These are phyloP conservation scores for Turritis glabra DNA, from an alignment of 345 rosid species.

Conservation along the genomic window DNA sequence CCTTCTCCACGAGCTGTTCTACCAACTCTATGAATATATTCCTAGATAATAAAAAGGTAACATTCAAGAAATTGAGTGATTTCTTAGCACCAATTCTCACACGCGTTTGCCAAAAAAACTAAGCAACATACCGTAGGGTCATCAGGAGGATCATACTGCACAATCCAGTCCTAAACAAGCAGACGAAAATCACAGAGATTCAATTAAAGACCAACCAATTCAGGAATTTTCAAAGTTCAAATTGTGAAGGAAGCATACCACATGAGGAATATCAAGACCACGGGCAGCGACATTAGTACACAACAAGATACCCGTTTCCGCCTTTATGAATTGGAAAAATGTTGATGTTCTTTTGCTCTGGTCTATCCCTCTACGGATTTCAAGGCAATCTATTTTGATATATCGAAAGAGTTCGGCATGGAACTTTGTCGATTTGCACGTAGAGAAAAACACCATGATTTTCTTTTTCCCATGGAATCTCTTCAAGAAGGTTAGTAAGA, in stretches of 20 bases:
- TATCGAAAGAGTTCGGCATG: conserved; percentile 83
- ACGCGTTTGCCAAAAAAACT: neutral
- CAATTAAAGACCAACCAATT: neutral
- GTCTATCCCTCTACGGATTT: conserved; percentile 88
- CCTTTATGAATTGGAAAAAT: conserved; percentile 87
- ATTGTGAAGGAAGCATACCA: conserved; percentile 52
- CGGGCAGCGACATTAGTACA: conserved; percentile 98
- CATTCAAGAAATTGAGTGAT: neutral
- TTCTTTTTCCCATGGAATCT: conserved; percentile 73
- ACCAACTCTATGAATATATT: conserved; percentile 97
- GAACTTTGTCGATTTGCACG: conserved; percentile 86
- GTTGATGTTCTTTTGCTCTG: conserved; percentile 90
- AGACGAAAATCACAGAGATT: conserved; percentile 3
- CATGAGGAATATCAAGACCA: conserved; percentile 97
- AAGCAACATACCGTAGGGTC: conserved; percentile 65
- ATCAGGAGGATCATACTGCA: conserved; percentile 98
- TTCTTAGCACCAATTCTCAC: neutral
- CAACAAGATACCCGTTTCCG: conserved; percentile 84
- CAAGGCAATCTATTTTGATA: conserved; percentile 78
- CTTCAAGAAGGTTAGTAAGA: conserved; percentile 88
- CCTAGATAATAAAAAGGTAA: conserved; percentile 47
- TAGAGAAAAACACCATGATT: conserved; percentile 98
- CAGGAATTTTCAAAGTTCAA: neutral
- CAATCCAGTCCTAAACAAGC: conserved; percentile 85
- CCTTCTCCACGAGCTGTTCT: conserved; percentile 99